phyloP scores from a whole-genome alignment of 2,329 filamentous ascomycete species.

The Purpureocillium lavendulum region DNA sequence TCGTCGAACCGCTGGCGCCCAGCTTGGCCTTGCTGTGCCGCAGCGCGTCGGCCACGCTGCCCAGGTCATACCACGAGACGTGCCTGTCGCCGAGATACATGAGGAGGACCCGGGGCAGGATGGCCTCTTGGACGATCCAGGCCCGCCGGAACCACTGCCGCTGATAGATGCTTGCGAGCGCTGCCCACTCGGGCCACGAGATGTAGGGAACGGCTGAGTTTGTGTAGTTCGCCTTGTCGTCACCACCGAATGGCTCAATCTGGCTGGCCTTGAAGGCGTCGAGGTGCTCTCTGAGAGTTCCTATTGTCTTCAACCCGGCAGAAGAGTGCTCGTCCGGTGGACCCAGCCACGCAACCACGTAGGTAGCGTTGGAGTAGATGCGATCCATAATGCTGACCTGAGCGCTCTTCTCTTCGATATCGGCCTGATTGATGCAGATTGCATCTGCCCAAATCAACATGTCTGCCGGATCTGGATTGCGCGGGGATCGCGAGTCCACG shows the following conservation, averaged over 20 bases:
- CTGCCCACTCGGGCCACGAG: constrained; percentile 9
- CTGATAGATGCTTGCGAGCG: constrained; percentile 14
- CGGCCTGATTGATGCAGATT: constrained; percentile 19
- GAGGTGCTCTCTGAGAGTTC: constrained; percentile 6
- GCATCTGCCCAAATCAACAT: constrained; percentile 19
- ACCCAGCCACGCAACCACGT: constrained; percentile 17
- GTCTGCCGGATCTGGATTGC: constrained; percentile 1
- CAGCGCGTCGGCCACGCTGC: constrained; percentile 10
- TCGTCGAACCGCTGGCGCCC: constrained; percentile 7
- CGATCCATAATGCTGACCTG: constrained; percentile 20
- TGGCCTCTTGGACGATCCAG: constrained; percentile 19
- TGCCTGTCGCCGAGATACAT: constrained; percentile 13
- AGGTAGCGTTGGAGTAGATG: constrained; percentile 16
- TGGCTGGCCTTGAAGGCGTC: constrained; percentile 9
- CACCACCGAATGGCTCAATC: constrained; percentile 13
- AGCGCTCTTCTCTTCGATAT: constrained; percentile 14
- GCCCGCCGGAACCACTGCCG: constrained; percentile 19
- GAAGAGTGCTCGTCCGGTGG: constrained; percentile 10
- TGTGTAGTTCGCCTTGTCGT: constrained; percentile 11
- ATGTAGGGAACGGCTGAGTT: constrained; percentile 11
- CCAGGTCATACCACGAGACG: constrained; percentile 11
- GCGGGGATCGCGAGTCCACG: not conserved
- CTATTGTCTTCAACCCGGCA: constrained; percentile 8
- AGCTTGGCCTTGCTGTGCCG: constrained; percentile 10
- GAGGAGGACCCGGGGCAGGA: constrained; percentile 13